Base-by-base conservation (phyloP, 345 rosid genomes). In the Brassica cretica region DNA sequence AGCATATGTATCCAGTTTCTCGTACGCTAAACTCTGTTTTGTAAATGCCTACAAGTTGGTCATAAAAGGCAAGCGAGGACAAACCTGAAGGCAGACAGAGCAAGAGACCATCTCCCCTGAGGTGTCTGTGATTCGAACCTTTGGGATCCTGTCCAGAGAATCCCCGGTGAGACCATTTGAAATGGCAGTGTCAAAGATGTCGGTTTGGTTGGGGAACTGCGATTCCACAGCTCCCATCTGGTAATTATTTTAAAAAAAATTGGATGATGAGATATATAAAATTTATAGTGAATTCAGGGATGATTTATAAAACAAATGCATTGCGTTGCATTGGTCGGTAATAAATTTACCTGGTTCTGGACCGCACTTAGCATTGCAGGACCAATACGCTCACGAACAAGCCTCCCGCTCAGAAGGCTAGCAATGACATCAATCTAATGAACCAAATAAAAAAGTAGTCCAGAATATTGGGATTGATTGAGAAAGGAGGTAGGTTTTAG, bases 321-420 rank as follows among this genome's bases (percentile, higher is more conserved):
- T 59, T 53, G 59, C 56, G 15, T 49, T n/a, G 56, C 59, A 15
- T 53, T 16, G 56, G 56, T 49, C n/a, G 18, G 56, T 49, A n/a
- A 49, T n/a, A 49, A 10, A 10, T 24, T 24, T 7, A 94, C 98
- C 98, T 94, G 98, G 80, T 97, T 92, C 81, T 94, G 98, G 71
- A 94, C 98, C 1, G 98, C 98, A 84, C 95, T 92, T 19, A 94
- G 88, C 98, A 94, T 94, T 0, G 98, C 98, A 1, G 98, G 98
- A 76, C 98, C 98, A 33, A 94, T 91, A 73, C 95, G 88, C 82
- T 94, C 98, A 0, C 98, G 95, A 51, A 94, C 98, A 78, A 94
- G 98, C 82, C 98, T 89, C 55, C 98, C 98, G 67, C 97, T 94
- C 30, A 94, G 82, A 82, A 94, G 98, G 87, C 96, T 92, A 60